Evolutionary conservation across 1,284 basidiomycete species (phyloP).

Genomic region (Serendipita sp.): DNA sequence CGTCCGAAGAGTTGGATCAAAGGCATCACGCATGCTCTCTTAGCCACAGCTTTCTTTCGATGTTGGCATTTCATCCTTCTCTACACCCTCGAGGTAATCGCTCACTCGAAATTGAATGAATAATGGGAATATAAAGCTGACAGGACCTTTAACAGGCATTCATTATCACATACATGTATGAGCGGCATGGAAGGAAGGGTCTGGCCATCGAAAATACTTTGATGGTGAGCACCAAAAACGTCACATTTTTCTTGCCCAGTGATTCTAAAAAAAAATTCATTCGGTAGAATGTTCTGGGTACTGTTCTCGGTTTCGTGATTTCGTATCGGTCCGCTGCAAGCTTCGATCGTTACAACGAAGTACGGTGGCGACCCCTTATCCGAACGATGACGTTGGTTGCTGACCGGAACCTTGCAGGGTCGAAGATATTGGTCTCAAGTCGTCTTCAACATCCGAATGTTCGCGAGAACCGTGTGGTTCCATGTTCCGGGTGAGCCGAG

Average conservation of each 20-base stretch:
- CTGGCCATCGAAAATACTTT: constrained; percentile 1
- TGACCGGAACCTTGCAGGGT: background rate
- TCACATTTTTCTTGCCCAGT: background rate
- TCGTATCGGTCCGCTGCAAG: background rate
- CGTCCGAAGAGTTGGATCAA: background rate
- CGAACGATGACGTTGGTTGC: too few species aligned
- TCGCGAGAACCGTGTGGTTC: constrained; percentile 48
- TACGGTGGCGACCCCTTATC: background rate
- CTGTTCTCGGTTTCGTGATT: constrained; percentile 1
- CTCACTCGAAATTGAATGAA: too few species aligned
- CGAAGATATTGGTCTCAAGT: constrained; percentile 47
- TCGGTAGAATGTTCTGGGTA: background rate
- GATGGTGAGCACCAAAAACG: background rate
- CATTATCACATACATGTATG: background rate
- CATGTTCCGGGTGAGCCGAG: constrained; percentile 37
- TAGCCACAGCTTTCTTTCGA: constrained; percentile 33
- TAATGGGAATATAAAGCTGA: too few species aligned
- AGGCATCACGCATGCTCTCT: background rate
- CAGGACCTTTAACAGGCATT: constrained; percentile 20
- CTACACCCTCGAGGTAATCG: constrained; percentile 34
- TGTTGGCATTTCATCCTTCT: constrained; percentile 56
- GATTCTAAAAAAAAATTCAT: background rate
- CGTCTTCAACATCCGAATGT: constrained; percentile 40
- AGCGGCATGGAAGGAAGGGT: background rate
- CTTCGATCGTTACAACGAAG: background rate